A percentile compares a stretch with the other conserved stretches of the same genome.
Conservation (phyloP, 139 green algal species). For the Ostreobium quekettii region DNA sequence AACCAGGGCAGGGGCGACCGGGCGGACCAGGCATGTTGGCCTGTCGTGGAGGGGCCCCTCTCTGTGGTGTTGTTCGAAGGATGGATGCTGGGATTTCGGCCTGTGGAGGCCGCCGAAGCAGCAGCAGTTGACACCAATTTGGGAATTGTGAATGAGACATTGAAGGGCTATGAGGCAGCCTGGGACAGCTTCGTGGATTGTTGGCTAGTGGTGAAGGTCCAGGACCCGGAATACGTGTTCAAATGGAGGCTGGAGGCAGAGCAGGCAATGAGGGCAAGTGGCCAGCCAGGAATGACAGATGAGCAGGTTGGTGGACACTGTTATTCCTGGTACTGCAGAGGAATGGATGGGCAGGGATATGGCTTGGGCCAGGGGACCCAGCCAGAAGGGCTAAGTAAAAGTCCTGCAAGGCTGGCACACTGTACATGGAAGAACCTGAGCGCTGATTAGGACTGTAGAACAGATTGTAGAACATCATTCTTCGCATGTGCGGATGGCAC, state of each 20-base stretch:
- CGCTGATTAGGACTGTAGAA: too few relatives aligned
- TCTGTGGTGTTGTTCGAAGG: constrained; percentile 94
- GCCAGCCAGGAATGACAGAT: constrained; percentile 85
- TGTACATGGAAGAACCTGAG: too few relatives aligned
- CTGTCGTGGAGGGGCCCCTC: constrained; percentile 54
- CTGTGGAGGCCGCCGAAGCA: constrained; percentile 32
- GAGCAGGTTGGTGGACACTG: too few relatives aligned
- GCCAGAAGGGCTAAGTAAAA: too few relatives aligned
- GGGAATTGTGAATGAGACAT: constrained; percentile 50
- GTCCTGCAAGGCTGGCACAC: too few relatives aligned
- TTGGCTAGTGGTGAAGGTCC: constrained; percentile 90
- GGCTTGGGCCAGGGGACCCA: too few relatives aligned
- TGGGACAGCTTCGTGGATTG: constrained; percentile 77
- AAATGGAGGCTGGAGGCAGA: constrained; percentile 80
- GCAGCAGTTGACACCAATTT: constrained; percentile 49
- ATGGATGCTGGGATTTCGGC: constrained; percentile 91
- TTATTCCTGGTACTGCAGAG: too few relatives aligned
- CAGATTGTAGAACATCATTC: too few relatives aligned
- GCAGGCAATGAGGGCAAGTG: constrained; percentile 66
- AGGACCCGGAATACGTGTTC: constrained; percentile 58
- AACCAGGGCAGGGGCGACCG: constrained; percentile 75
- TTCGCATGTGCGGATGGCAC: too few relatives aligned
- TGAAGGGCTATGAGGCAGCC: constrained; percentile 61
- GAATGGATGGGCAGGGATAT: background rate
- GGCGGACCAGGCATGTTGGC: constrained; percentile 44